A percentile compares a stretch with the other conserved stretches of the same genome.
Conservation (phyloP, 306 rosid species). For the Cyclanthera cordifolia region DNA sequence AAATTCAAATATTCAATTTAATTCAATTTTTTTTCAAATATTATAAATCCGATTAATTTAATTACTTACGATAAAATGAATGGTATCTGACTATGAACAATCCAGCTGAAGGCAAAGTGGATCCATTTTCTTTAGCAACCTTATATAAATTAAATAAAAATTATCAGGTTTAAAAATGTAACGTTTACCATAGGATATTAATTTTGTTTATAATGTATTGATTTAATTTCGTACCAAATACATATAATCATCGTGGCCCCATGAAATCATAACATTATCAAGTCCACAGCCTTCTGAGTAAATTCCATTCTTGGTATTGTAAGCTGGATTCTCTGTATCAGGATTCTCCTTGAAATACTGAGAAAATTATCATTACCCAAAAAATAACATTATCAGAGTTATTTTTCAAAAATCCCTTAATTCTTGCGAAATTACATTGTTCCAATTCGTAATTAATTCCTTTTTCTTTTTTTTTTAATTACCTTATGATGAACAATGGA, state of each 20-base stretch:
- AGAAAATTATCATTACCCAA: not conserved
- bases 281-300: conserved; percentile 45
- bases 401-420: not conserved
- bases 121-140: conserved; percentile 55
- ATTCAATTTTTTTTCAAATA: too few species aligned
- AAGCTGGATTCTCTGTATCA: conserved; percentile 28
- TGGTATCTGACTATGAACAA: conserved; percentile 54
- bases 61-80: conserved; percentile 45
- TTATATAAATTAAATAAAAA: too few species aligned
- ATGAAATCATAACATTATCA: conserved; percentile 39
- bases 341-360: conserved; percentile 53
- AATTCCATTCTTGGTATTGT: conserved; percentile 31
- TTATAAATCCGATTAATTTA: too few species aligned
- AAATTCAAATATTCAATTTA: too few species aligned
- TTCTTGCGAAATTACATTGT: too few species aligned
- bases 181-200: too few species aligned
- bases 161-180: too few species aligned
- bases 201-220: too few species aligned
- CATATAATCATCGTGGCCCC: conserved; percentile 74
- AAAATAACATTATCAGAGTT: not conserved
- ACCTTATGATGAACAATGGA: conserved; percentile 55
- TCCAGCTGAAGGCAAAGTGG: conserved; percentile 42
- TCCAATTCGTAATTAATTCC: too few species aligned
- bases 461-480: too few species aligned
- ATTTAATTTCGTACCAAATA: conserved; percentile 33